These are phyloP conservation scores for Vitis hybrid DNA, from an alignment of 177 flowering plant genomes.

Conservation along the genomic window DNA sequence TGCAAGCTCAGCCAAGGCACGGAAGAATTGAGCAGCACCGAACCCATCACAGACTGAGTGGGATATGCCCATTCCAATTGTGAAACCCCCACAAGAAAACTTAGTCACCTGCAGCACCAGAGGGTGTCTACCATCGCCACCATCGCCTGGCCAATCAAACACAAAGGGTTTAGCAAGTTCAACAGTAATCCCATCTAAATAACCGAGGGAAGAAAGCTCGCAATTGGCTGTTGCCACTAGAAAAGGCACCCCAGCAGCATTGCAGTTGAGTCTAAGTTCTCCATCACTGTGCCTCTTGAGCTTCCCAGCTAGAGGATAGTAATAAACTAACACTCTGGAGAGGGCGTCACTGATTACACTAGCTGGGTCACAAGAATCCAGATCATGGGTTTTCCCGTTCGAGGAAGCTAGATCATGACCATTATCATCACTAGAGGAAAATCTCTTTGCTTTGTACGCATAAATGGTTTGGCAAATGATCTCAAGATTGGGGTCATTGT, in stretches of 20 bases:
- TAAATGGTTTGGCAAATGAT: slow-evolving; percentile 15
- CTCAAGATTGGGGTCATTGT: slow-evolving; percentile 15
- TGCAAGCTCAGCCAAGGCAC: slow-evolving; percentile 26
- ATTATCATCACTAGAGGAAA: not conserved
- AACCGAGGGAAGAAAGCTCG: slow-evolving; percentile 24
- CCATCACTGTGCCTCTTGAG: slow-evolving; percentile 17
- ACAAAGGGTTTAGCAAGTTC: slow-evolving; percentile 14
- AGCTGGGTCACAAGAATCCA: slow-evolving; percentile 17
- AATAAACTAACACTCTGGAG: slow-evolving; percentile 26
- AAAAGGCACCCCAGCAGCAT: slow-evolving; percentile 28
- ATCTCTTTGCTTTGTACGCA: slow-evolving; percentile 16
- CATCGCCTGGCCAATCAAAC: slow-evolving; percentile 10
- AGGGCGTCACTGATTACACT: slow-evolving; percentile 25
- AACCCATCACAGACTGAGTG: slow-evolving; percentile 34
- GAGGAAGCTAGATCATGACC: not conserved
- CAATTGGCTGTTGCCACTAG: slow-evolving; percentile 22
- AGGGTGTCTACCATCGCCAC: slow-evolving; percentile 11
- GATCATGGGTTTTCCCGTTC: too few relatives aligned
- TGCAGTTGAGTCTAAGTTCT: slow-evolving; percentile 17
- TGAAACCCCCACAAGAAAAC: slow-evolving; percentile 31
- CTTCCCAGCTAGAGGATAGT: slow-evolving; percentile 33
- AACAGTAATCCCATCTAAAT: slow-evolving; percentile 18
- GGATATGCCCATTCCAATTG: slow-evolving; percentile 30
- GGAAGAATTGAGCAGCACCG: slow-evolving; percentile 30
- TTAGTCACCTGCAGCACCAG: slow-evolving; percentile 30